Evolutionary conservation across 331 rosid genomes (phyloP), one percentile per base, ranked within the genome.

Genomic region (Cydonia oblonga): DNA sequence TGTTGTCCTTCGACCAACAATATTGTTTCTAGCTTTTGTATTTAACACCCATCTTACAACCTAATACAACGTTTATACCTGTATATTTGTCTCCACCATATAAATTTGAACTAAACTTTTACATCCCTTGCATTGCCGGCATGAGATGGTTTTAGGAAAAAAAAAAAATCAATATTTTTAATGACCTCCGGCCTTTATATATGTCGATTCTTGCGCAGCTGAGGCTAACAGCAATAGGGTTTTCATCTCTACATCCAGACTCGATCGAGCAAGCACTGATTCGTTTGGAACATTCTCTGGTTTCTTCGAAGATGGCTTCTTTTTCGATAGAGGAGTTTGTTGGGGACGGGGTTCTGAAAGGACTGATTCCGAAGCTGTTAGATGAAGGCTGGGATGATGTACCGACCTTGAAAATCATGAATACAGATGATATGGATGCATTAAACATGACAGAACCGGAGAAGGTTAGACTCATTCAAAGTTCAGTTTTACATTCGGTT

Each of bases 321-420:
- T 93, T 90, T 72, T 79, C 88, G 20, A 73, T 90, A 33, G 98
- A 87, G 68, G 98, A 89, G 51, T 90, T 90, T 80, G 84, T 85
- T 61, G 98, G 98, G 73, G 81, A 83, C 69, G 97, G 98, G 70
- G 70, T 81, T 78, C 85, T 90, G 74, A 90, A 93, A 79, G 93
- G 29, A 16, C 71, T 90, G 71, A 84, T 90, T 68, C 92, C 83
- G 3, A 87, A 76, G 71, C 68, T 93, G 79, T 59, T 93, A 78
- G 95, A 89, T 33, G 90, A 93, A 84, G 97, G 97, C 40, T 93
- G 96, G 98, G 93, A 90, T 76, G 98, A 93, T 46, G 96, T 89
- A 5, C 90, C 98, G 19, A 93, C 97, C 38, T 75, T 93, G 72
- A 93, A 93, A 88, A 72, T 89, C 46, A 93, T 93, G 96, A 83